Conservation (phyloP, 352 stramenopile species). For the Globisporangium paddicum region DNA sequence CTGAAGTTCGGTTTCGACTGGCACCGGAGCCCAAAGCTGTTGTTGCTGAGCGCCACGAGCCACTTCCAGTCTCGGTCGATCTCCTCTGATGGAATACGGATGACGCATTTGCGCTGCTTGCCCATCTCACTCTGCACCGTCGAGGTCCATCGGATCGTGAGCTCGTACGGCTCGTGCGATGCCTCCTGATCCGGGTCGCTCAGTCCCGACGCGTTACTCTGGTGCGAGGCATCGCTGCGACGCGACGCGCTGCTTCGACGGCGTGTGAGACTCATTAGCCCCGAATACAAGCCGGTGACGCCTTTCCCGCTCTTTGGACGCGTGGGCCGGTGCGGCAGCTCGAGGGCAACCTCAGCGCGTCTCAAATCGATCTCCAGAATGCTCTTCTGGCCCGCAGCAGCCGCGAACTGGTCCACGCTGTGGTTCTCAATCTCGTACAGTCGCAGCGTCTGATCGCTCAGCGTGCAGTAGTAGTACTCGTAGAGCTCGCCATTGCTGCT, state of each 20-base stretch:
- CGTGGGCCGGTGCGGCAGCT: constrained; percentile 18
- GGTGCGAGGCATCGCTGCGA: constrained; percentile 5
- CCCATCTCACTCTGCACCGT: not conserved
- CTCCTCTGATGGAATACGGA: constrained; percentile 50
- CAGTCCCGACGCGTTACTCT: constrained; percentile 4
- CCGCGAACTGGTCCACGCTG: not conserved
- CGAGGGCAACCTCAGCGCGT: constrained; percentile 27
- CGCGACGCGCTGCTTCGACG: constrained; percentile 8
- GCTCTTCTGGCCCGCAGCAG: not conserved
- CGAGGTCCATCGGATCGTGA: constrained; percentile 15
- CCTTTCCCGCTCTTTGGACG: constrained; percentile 3
- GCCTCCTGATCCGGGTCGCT: constrained; percentile 11
- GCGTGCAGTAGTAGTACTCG: constrained; percentile 29
- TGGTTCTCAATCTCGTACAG: constrained; percentile 23
- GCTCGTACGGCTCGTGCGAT: constrained; percentile 11
- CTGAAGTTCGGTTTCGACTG: constrained; percentile 18
- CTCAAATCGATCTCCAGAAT: constrained; percentile 37
- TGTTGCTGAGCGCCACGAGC: constrained; percentile 59
- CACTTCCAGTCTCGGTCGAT: constrained; percentile 58
- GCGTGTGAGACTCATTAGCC: constrained; percentile 5
- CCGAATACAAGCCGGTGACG: constrained; percentile 5
- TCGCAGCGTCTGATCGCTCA: constrained; percentile 28
- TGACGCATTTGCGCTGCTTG: constrained; percentile 9
- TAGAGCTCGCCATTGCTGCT: constrained; percentile 17
- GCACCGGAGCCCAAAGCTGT: constrained; percentile 37